Conservation (phyloP, 2,329 filamentous ascomycete genomes). For the Ascochyta rabiei region DNA sequence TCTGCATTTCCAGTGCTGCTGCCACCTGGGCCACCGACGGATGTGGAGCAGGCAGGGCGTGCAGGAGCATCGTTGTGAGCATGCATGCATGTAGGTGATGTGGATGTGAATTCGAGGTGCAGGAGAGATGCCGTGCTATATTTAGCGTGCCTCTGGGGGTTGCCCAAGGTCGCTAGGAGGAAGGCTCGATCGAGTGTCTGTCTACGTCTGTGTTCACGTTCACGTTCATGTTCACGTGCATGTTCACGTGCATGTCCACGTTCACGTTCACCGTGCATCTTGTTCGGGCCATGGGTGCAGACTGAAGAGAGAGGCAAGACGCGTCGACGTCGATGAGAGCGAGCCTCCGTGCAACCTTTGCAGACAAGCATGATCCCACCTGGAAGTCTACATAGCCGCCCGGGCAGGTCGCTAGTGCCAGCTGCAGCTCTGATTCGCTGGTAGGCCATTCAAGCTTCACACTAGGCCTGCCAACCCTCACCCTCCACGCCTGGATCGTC, state of each 20-base stretch:
- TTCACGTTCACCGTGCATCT: neutral
- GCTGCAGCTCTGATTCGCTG: slow-evolving; percentile 26
- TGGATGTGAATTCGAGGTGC: slow-evolving; percentile 13
- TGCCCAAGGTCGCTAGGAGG: neutral
- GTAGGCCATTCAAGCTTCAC: slow-evolving; percentile 24
- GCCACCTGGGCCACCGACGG: neutral
- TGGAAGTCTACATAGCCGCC: slow-evolving; percentile 16
- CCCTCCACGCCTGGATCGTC: slow-evolving; percentile 24
- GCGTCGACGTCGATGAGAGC: slow-evolving; percentile 8
- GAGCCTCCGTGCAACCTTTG: slow-evolving; percentile 7
- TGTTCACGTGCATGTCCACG: too few species aligned
- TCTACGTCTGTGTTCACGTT: too few species aligned
- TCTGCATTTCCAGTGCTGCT: neutral
- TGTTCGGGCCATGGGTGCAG: neutral
- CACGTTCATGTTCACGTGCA: neutral
- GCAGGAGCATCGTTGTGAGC: slow-evolving; percentile 10
- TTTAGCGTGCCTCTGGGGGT: slow-evolving; percentile 9
- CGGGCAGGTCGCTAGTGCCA: neutral
- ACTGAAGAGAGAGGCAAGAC: neutral
- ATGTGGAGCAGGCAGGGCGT: neutral
- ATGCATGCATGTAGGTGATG: slow-evolving; percentile 18
- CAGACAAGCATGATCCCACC: slow-evolving; percentile 13
- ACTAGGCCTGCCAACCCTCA: slow-evolving; percentile 22
- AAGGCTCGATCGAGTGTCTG: neutral
- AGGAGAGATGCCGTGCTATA: slow-evolving; percentile 15